Base-by-base conservation (phyloP, 2,329 filamentous ascomycete species). In the Alternaria infectoria region DNA sequence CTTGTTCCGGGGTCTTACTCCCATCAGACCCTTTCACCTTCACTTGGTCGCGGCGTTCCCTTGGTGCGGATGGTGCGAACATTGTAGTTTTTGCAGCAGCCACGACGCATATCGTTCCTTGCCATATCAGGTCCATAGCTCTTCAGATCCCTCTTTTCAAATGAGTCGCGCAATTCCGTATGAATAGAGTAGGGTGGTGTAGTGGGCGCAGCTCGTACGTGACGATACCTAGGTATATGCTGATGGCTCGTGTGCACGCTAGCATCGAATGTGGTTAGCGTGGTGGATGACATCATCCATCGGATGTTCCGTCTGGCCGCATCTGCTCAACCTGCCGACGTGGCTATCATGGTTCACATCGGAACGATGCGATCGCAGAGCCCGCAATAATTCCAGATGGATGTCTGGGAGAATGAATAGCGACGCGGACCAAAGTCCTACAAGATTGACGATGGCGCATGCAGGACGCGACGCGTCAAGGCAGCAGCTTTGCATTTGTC, bases 321-420 rank as follows among this genome's bases (percentile, higher is more conserved):
- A 10, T 40, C 32, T n/a, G 15, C 32, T 40, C 15, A 40, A 2
- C 32, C 5, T n/a, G 32, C 2, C 32, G 36, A 40, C 8, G 36
- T 25, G 13, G 10, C 3, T n/a, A 9, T 36, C 49, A 52, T 13
- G 6, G n/a, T n/a, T 28, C 49, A 8, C 19, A 13, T 12, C 32
- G n/a, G 11, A 3, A 6, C 2, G 7, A 6, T n/a, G 7, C 23
- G 49, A 23, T 15, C 19, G 4, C 3, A 9, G n/a, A 15, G 32
- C 21, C n/a, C 4, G 0, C 5, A 13, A 23, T 4, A 1, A 2
- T 4, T 5, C 7, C 5, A 7, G 1, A 23, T 21, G 12, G n/a
- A 15, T 15, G 15, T 5, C 11, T 40, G 13, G 32, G n/a, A 7
- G 3, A 6, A 11, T 6, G 13, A 36, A 13, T 23, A 36, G 19